These are phyloP conservation scores for Candida sanyiensis DNA, from an alignment of 805 yeast species.

Conservation along the genomic window DNA sequence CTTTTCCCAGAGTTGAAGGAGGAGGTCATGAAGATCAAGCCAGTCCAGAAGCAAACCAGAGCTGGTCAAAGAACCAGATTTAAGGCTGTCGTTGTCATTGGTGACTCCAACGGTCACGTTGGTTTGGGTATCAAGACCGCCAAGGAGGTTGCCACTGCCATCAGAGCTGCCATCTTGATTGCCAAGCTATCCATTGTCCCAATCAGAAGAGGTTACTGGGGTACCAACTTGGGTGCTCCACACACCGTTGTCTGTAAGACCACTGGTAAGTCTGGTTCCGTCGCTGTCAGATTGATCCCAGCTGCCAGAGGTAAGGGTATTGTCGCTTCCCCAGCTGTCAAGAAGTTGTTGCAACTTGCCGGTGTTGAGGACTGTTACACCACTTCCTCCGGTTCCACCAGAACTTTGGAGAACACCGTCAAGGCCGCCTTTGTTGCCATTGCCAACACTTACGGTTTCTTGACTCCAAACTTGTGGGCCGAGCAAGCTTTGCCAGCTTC, in stretches of 20 bases:
- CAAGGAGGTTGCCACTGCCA: constrained; percentile 99
- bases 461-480: constrained; percentile 99
- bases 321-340: constrained; percentile 99
- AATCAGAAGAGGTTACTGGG: constrained; percentile 99
- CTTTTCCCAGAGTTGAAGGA: constrained; percentile 94
- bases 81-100: constrained; percentile 99
- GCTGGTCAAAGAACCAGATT: constrained; percentile 99
- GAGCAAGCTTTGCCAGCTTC: constrained; percentile 78
- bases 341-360: constrained; percentile 97
- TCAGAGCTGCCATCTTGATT: constrained; percentile 98
- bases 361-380: constrained; percentile 99
- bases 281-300: constrained; percentile 95
- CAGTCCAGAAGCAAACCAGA: constrained; percentile 99
- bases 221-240: constrained; percentile 98
- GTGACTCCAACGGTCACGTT: constrained; percentile 99
- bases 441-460: constrained; percentile 99
- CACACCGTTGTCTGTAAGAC: constrained; percentile 97
- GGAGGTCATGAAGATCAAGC: constrained; percentile 99
- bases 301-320: constrained; percentile 99
- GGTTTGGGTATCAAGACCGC: constrained; percentile 99
- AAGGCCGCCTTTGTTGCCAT: constrained; percentile 99
- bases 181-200: constrained; percentile 99
- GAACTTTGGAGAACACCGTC: constrained; percentile 99
- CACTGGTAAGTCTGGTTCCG: constrained; percentile 99
- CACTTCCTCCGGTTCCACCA: constrained; percentile 97